Evolutionary conservation across 306 rosid genomes (phyloP).

Genomic region (Cyamopsis tetragonoloba): DNA sequence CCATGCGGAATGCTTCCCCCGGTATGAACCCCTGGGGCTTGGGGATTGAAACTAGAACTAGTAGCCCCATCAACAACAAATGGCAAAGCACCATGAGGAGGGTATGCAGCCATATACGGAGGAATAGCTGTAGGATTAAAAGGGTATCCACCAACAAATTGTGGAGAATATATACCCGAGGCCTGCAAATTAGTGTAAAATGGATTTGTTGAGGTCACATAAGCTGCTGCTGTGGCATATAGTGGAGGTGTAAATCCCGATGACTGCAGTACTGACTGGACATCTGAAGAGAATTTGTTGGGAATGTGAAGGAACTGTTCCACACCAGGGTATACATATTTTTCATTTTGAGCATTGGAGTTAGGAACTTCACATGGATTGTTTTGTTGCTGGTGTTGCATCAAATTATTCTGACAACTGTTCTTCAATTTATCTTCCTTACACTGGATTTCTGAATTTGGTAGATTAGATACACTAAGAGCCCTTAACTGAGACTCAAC

Average conservation of each 20-base stretch:
- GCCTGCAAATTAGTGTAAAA: slow-evolving; percentile 38
- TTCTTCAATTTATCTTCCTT: slow-evolving; percentile 43
- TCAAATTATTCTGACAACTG: slow-evolving; percentile 39
- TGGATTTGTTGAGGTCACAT: slow-evolving; percentile 45
- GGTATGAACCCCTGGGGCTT: slow-evolving; percentile 38
- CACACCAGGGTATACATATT: slow-evolving; percentile 27
- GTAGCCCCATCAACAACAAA: slow-evolving; percentile 49
- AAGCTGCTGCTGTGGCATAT: slow-evolving; percentile 52
- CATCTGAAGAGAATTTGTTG: slow-evolving; percentile 45
- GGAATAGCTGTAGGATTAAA: slow-evolving; percentile 39
- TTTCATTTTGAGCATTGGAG: slow-evolving; percentile 42
- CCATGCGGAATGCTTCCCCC: slow-evolving; percentile 45
- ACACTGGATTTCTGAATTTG: slow-evolving; percentile 38
- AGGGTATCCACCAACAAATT: slow-evolving; percentile 43
- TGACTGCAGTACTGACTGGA: slow-evolving; percentile 55
- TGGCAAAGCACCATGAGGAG: slow-evolving; percentile 44
- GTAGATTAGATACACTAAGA: slow-evolving; percentile 39
- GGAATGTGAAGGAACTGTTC: slow-evolving; percentile 40
- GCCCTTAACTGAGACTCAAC: slow-evolving; percentile 48
- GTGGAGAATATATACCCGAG: slow-evolving; percentile 35
- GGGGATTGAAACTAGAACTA: slow-evolving; percentile 34
- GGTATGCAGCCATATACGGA: slow-evolving; percentile 44
- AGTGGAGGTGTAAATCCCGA: slow-evolving; percentile 62
- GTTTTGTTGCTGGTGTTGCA: slow-evolving; percentile 40
- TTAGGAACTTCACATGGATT: slow-evolving; percentile 38